These are phyloP conservation scores for Pseudonitzschia pungens DNA, from an alignment of 108 stramenopile species.

Conservation along the genomic window DNA sequence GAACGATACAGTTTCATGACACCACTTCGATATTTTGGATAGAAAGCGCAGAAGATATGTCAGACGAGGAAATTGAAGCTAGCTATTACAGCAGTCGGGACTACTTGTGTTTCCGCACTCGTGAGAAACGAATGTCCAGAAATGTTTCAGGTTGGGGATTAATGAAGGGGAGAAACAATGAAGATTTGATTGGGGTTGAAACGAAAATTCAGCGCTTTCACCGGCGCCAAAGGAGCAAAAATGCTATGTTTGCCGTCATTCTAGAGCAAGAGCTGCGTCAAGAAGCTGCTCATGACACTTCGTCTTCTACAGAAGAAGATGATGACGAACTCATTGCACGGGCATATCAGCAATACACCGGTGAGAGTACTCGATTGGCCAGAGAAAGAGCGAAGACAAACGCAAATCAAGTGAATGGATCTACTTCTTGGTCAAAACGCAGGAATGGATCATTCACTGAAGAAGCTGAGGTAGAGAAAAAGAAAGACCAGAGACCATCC, in stretches of 20 bases:
- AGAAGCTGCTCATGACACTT: background rate
- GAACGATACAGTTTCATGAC: background rate
- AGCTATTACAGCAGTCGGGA: slow-evolving; percentile 9
- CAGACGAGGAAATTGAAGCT: slow-evolving; percentile 16
- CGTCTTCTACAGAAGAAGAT: background rate
- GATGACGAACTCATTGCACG: slow-evolving; percentile 3
- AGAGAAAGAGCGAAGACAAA: background rate
- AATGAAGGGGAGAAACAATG: background rate
- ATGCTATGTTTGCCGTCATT: slow-evolving; percentile 13
- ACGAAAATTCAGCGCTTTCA: slow-evolving; percentile 11
- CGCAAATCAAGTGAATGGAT: slow-evolving; percentile 1
- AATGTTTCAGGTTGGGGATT: slow-evolving; percentile 6
- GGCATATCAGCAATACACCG: slow-evolving; percentile 10
- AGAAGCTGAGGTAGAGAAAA: background rate
- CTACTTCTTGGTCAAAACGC: background rate
- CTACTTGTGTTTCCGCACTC: slow-evolving; percentile 1
- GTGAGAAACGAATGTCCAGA: slow-evolving; percentile 4
- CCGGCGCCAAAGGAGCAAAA: background rate
- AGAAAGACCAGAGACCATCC: background rate
- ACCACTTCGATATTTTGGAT: slow-evolving; percentile 12
- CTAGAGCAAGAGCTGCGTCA: slow-evolving; percentile 14
- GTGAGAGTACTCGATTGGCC: slow-evolving; percentile 9
- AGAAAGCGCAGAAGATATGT: slow-evolving; percentile 9
- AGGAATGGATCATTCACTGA: background rate
- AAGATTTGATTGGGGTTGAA: slow-evolving; percentile 13